Evolutionary conservation across 2,329 filamentous ascomycete genomes (phyloP).

Genomic region (Trichoderma guizhouense): DNA sequence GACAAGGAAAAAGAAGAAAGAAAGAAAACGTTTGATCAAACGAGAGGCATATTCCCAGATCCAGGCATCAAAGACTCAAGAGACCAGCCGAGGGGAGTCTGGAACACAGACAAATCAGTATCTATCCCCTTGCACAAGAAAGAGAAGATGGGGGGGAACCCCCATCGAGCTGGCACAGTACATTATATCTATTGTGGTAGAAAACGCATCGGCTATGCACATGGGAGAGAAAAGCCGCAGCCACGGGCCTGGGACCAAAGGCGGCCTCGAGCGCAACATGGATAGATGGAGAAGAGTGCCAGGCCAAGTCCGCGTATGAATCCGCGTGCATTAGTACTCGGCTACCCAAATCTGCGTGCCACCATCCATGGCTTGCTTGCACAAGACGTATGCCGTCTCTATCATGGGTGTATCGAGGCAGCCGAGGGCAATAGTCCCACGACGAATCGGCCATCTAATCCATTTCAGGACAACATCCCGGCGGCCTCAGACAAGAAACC

Average conservation of each 20-base stretch:
- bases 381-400: not conserved
- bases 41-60: not conserved
- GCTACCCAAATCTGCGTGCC: not conserved
- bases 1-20: not conserved
- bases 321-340: not conserved
- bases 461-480: not conserved
- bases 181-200: not conserved
- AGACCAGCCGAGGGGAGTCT: not conserved
- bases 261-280: not conserved
- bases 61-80: not conserved
- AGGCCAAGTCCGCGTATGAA: not conserved
- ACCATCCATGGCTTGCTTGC: not conserved
- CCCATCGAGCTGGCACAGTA: accelerated
- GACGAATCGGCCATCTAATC: not conserved
- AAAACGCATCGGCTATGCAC: not conserved
- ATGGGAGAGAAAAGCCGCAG: not conserved
- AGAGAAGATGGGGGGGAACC: not conserved
- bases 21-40: not conserved
- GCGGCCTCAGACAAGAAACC: no score
- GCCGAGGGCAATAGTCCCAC: not conserved
- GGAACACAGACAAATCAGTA: not conserved
- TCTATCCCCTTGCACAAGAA: not conserved
- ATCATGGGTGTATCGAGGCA: not conserved
- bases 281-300: not conserved
- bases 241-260: not conserved